A percentile compares a stretch with the other conserved stretches of the same genome.
These are phyloP conservation scores for Pseudocercospora crystallina DNA, from an alignment of 2,329 filamentous ascomycete species.

Conservation along the genomic window DNA sequence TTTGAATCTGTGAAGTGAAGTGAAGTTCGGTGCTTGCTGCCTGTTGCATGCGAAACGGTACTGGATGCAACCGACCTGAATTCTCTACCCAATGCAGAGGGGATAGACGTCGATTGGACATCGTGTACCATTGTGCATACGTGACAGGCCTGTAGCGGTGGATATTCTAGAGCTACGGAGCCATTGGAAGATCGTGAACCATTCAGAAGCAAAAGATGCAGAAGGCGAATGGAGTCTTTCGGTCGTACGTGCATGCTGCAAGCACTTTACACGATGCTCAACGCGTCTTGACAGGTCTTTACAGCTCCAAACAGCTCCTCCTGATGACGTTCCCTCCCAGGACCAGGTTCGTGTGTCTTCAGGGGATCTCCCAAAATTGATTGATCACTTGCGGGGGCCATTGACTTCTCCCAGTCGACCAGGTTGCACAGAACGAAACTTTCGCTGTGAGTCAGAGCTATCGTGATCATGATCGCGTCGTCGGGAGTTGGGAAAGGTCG, in stretches of 20 bases:
- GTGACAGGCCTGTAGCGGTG: neutral
- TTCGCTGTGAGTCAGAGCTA: no score
- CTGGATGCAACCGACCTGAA: no score
- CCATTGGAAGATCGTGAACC: neutral
- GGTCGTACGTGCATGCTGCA: conserved; percentile 8
- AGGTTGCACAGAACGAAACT: no score
- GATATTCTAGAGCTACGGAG: neutral
- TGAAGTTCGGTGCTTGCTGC: no score
- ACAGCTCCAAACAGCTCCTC: neutral
- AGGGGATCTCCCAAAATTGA: no score
- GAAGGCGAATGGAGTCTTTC: neutral
- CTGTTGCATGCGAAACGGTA: no score
- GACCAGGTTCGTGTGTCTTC: no score
- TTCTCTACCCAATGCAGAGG: neutral
- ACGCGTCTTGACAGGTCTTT: conserved; percentile 8
- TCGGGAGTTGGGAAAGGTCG: no score
- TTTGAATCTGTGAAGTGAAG: no score
- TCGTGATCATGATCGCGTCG: no score
- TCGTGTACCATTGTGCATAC: neutral
- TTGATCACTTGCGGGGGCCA: no score
- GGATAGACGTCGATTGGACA: neutral
- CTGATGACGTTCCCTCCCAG: neutral
- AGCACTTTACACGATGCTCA: conserved; percentile 13
- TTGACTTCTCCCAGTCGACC: no score
- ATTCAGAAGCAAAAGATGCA: neutral